phyloP scores from a whole-genome alignment of 352 stramenopile genomes.

The Globisporangium emineosum region DNA sequence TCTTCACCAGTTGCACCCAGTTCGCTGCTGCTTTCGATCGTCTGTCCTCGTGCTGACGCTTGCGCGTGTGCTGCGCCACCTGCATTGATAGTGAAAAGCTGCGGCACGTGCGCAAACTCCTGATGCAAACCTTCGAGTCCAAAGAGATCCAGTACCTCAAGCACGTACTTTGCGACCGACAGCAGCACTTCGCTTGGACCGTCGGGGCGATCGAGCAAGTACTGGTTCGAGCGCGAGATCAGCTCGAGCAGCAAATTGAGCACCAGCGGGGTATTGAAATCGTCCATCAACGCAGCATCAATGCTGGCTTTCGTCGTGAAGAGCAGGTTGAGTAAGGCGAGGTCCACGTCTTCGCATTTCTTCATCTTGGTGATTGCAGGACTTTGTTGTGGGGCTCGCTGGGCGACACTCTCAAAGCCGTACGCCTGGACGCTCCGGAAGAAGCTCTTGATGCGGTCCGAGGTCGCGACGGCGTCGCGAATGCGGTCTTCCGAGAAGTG shows the following conservation, averaged over 20 bases:
- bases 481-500: slow-evolving; percentile 78
- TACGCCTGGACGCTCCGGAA: slow-evolving; percentile 56
- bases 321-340: slow-evolving; percentile 52
- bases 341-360: slow-evolving; percentile 51
- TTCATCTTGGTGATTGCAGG: slow-evolving; percentile 25
- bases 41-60: not conserved
- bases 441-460: slow-evolving; percentile 61
- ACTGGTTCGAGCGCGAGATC: slow-evolving; percentile 55
- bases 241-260: slow-evolving; percentile 70
- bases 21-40: not conserved
- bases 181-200: slow-evolving; percentile 54
- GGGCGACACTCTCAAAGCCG: slow-evolving; percentile 18
- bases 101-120: slow-evolving; percentile 48
- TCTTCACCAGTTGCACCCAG: slow-evolving; percentile 20
- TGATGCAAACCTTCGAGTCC: slow-evolving; percentile 47
- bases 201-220: slow-evolving; percentile 41
- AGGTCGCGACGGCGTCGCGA: slow-evolving; percentile 52
- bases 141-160: slow-evolving; percentile 70
- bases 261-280: slow-evolving; percentile 88
- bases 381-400: not conserved
- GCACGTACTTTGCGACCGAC: slow-evolving; percentile 56
- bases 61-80: not conserved
- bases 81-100: slow-evolving; percentile 18
- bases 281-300: slow-evolving; percentile 63
- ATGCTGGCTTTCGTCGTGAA: slow-evolving; percentile 51